Base-by-base conservation (phyloP, 148 eudicot species). In the Vaccinium darrowii region DNA sequence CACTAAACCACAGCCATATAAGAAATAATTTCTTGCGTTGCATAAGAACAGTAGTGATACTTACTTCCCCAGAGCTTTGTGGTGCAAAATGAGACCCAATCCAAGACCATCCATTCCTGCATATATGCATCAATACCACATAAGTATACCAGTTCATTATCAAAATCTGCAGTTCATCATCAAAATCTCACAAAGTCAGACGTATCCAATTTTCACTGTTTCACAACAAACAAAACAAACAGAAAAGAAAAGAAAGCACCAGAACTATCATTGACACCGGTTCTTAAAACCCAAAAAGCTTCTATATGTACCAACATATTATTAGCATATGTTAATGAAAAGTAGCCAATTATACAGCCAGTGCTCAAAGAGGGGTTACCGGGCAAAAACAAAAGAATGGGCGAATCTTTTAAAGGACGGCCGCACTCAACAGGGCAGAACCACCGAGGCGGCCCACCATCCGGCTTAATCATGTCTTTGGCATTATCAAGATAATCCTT, bases 21-120 rank as follows among this genome's bases (percentile, higher is more conserved):
- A 81, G 53, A 81, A 60, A 60, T 33, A 81, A 47, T 67, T 51
- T 67, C 1, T 0, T 51, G 5, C 73, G 47, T n/a, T 18, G 57
- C 5, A 11, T 47, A 50, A 21, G 19, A 54, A 52, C 4, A 19
- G 69, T 14, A 9, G 33, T 50, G 21, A 53, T 18, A 91, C 96
- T 93, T 87, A 93, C 99, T 87, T 93, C 75, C 99, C 98, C 79
- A 96, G 91, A 84, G 97, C 81, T 87, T 88, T 93, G 83, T 96
- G 98, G 80, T 96, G 99, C 92, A 93, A 90, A 87, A 89, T 88
- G 86, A 96, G 98, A 82, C 98, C 99, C 91, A 94, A 84, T 58
- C 99, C 99, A 86, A 93, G 88, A 69, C 99, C 98, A 89, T 96
- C 99, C 94, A 96, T 93, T 76, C 98, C 98, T 96, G 89, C 82